Conservation (phyloP, 1,284 basidiomycete species). For the Afroboletus lepidellus region DNA sequence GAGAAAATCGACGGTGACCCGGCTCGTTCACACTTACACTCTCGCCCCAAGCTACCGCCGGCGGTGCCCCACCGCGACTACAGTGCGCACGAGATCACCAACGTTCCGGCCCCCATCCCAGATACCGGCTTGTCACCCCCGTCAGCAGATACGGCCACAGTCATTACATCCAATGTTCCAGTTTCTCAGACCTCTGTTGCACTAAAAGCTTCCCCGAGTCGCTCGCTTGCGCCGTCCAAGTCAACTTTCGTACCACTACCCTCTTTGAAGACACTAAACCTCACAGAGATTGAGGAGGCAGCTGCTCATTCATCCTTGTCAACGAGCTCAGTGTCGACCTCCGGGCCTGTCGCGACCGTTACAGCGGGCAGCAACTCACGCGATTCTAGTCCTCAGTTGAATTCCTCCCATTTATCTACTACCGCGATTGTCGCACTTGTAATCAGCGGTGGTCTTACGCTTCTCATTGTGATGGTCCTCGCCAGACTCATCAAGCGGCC, state of each 20-base stretch:
- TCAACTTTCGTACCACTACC: conserved; percentile 31
- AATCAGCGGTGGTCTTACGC: conserved; percentile 53
- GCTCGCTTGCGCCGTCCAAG: conserved; percentile 14
- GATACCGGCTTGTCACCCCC: conserved; percentile 41
- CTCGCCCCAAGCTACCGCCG: conserved; percentile 10
- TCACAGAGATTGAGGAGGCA: conserved; percentile 23
- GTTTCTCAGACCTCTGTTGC: conserved; percentile 1
- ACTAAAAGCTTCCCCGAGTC: conserved; percentile 9
- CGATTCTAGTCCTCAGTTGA: conserved; percentile 6
- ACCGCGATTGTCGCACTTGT: conserved; percentile 57
- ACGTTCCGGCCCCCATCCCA: conserved; percentile 56
- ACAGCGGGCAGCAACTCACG: conserved; percentile 2
- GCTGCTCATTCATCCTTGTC: conserved; percentile 14
- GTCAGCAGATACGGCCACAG: conserved; percentile 11
- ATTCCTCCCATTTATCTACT: conserved; percentile 28
- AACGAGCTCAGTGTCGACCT: conserved; percentile 5
- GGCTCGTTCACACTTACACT: background rate
- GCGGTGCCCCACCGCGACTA: conserved; percentile 25
- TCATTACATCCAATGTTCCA: background rate
- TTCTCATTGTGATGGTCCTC: conserved; percentile 54
- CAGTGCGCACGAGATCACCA: conserved; percentile 37
- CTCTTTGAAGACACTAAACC: conserved; percentile 29
- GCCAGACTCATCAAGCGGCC: conserved; percentile 49
- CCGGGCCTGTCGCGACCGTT: conserved; percentile 7
- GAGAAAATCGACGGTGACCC: conserved; percentile 4